A percentile compares a stretch with the other conserved stretches of the same genome.
phyloP scores from a whole-genome alignment of 495 filamentous ascomycete species.

The Cercophora scortea region DNA sequence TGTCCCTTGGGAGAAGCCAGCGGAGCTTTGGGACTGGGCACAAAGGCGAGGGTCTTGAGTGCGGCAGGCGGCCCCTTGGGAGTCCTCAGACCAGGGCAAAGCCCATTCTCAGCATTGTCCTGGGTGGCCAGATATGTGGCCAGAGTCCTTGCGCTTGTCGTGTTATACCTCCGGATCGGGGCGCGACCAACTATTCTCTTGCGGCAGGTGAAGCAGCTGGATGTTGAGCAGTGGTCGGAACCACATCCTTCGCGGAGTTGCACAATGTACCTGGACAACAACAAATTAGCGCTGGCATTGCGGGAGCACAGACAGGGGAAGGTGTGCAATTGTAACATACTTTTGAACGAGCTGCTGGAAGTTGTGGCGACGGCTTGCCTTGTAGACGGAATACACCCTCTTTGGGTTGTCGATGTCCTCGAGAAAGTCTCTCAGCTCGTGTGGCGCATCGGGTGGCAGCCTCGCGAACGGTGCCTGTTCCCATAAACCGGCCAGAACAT shows the following conservation, averaged over 20 bases:
- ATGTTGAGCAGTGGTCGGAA: slow-evolving; percentile 57
- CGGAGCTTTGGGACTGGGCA: slow-evolving; percentile 18
- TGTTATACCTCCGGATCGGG: slow-evolving; percentile 65
- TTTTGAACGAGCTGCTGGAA: slow-evolving; percentile 48
- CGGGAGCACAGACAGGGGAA: background rate
- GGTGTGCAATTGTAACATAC: slow-evolving; percentile 23
- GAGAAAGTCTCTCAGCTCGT: slow-evolving; percentile 40
- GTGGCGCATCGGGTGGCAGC: slow-evolving; percentile 44
- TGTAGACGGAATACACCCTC: slow-evolving; percentile 43
- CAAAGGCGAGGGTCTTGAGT: slow-evolving; percentile 28
- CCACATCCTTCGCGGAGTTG: slow-evolving; percentile 82
- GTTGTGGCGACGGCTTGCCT: slow-evolving; percentile 42
- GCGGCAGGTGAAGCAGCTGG: slow-evolving; percentile 75
- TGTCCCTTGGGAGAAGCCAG: slow-evolving; percentile 5
- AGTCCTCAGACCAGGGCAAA: slow-evolving; percentile 53
- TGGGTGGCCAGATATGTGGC: slow-evolving; percentile 72
- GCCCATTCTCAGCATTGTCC: slow-evolving; percentile 64
- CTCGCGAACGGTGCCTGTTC: slow-evolving; percentile 41
- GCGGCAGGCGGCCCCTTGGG: slow-evolving; percentile 31
- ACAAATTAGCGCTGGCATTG: background rate
- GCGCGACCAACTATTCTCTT: slow-evolving; percentile 53
- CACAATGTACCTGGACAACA: slow-evolving; percentile 59
- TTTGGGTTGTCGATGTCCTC: slow-evolving; percentile 45
- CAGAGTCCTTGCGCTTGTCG: slow-evolving; percentile 64
- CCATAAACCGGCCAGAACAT: slow-evolving; percentile 43